Evolutionary conservation across 2,329 filamentous ascomycete species (phyloP).

Genomic region (Dactylella cylindrospora): DNA sequence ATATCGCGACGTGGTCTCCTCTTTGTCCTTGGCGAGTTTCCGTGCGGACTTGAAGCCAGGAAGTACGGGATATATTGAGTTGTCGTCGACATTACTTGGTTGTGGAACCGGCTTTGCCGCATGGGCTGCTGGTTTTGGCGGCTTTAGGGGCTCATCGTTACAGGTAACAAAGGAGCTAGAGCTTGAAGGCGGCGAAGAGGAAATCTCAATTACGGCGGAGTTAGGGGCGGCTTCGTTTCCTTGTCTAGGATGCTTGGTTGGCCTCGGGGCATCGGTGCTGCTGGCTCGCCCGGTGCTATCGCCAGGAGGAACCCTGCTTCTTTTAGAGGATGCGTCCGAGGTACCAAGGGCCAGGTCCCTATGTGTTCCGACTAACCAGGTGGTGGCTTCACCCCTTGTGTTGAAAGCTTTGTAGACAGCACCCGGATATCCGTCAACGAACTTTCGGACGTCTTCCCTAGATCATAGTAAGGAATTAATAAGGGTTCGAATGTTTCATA

Average conservation of each 20-base stretch:
- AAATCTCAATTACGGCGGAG: neutral
- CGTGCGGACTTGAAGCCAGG: neutral
- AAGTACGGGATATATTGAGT: neutral
- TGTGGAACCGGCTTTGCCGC: neutral
- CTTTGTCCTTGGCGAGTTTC: no score
- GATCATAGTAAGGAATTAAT: no score
- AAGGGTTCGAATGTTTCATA: no score
- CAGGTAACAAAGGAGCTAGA: neutral
- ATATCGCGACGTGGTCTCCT: no score
- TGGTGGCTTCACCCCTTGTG: constrained; percentile 30
- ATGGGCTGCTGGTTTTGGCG: neutral
- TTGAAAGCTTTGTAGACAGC: constrained; percentile 43
- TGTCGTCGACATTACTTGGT: neutral
- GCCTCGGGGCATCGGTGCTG: constrained; percentile 3
- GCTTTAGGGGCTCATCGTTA: neutral
- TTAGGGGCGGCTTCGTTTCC: neutral
- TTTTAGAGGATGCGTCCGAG: constrained; percentile 6
- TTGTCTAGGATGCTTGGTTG: constrained; percentile 15
- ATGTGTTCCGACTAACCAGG: constrained; percentile 34
- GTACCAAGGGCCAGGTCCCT: neutral
- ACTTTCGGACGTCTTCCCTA: constrained; percentile 23
- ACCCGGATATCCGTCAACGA: constrained; percentile 44
- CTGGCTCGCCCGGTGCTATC: neutral
- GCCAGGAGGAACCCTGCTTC: neutral
- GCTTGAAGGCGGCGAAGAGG: constrained; percentile 8